These are phyloP conservation scores for Vaccinium macrocarpon DNA, from an alignment of 148 eudicot species.

Conservation along the genomic window DNA sequence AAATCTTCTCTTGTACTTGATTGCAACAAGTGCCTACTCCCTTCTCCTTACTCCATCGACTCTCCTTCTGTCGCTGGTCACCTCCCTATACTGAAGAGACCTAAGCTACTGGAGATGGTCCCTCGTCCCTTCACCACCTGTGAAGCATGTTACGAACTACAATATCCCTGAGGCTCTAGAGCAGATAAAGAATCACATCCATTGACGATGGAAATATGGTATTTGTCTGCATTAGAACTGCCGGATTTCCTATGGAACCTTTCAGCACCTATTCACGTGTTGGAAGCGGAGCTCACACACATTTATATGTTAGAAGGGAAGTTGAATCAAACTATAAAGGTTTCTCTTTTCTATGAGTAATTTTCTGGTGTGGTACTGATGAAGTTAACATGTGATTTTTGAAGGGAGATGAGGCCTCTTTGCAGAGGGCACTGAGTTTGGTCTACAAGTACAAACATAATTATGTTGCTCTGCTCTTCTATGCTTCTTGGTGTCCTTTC, in stretches of 20 bases:
- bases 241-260: background rate
- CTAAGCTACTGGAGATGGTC: too few species aligned
- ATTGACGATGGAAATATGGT: background rate
- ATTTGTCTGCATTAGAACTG: background rate
- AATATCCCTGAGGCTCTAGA: too few species aligned
- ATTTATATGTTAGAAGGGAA: background rate
- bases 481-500: constrained; percentile 98
- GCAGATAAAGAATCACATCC: too few species aligned
- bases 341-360: background rate
- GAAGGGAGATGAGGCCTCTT: constrained; percentile 79
- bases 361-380: constrained; percentile 9
- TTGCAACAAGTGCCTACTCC: too few species aligned
- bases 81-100: too few species aligned
- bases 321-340: background rate
- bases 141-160: too few species aligned
- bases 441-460: constrained; percentile 46
- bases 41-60: too few species aligned
- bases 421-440: constrained; percentile 69
- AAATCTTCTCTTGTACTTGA: too few species aligned
- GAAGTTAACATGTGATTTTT: constrained; percentile 10
- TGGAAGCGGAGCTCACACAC: background rate
- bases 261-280: background rate
- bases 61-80: too few species aligned
- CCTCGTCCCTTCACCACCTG: too few species aligned
- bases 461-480: constrained; percentile 83